Percentiles rank a stretch among this genome's conserved stretches.
Conservation (phyloP, 2,329 filamentous ascomycete species). For the Colletotrichum somersetense region DNA sequence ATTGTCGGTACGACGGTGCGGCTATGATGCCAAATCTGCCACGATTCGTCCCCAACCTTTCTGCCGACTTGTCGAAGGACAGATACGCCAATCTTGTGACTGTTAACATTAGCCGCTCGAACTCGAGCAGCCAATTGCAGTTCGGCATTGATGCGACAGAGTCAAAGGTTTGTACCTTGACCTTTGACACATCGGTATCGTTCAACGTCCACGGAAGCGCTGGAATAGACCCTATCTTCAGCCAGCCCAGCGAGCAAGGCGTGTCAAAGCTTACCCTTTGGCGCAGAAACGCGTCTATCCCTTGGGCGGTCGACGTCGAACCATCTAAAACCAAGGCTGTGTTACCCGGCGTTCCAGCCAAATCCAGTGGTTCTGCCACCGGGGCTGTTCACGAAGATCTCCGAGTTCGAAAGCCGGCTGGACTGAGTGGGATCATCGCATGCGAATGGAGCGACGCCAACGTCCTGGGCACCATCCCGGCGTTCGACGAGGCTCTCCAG, state of each 20-base stretch:
- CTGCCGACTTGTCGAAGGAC: slow-evolving; percentile 56
- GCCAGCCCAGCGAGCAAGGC: slow-evolving; percentile 71
- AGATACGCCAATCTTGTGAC: slow-evolving; percentile 72
- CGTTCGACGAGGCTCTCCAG: slow-evolving; percentile 81
- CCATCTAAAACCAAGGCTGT: slow-evolving; percentile 49
- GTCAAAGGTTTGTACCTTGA: slow-evolving; percentile 82
- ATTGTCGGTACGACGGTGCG: slow-evolving; percentile 78
- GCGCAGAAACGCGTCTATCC: slow-evolving; percentile 82
- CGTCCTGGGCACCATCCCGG: slow-evolving; percentile 77
- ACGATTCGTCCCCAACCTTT: neutral
- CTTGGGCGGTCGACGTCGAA: slow-evolving; percentile 81
- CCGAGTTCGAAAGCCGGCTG: slow-evolving; percentile 47
- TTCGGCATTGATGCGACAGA: slow-evolving; percentile 79
- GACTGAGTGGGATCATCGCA: slow-evolving; percentile 73
- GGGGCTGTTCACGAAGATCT: slow-evolving; percentile 45
- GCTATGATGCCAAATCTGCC: slow-evolving; percentile 70
- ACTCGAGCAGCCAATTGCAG: slow-evolving; percentile 61
- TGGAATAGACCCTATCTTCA: slow-evolving; percentile 73
- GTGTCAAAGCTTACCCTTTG: slow-evolving; percentile 81
- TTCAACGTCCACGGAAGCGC: slow-evolving; percentile 74
- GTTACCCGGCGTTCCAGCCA: slow-evolving; percentile 2
- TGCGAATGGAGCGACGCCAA: slow-evolving; percentile 95
- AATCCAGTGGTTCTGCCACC: slow-evolving; percentile 23
- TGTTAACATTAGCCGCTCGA: slow-evolving; percentile 66
- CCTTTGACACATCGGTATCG: slow-evolving; percentile 69